A percentile compares a stretch with the other conserved stretches of the same genome.
Evolutionary conservation across 495 filamentous ascomycete genomes (phyloP).

Genomic region (Penicillium canariense): DNA sequence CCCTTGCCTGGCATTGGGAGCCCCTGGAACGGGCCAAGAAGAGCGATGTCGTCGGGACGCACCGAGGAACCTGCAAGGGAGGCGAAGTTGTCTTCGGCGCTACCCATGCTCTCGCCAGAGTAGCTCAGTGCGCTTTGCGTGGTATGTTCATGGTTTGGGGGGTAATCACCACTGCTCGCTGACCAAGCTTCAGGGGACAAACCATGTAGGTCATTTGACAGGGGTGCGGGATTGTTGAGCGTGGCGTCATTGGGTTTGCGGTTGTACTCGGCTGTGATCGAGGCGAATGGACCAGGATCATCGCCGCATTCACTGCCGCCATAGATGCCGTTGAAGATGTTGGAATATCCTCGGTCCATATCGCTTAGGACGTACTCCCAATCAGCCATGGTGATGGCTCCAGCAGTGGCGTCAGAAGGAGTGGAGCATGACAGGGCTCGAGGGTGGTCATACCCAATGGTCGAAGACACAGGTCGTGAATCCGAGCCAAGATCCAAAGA

Average conservation of each 20-base stretch:
- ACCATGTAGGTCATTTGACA: slow-evolving; percentile 31
- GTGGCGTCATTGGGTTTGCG: slow-evolving; percentile 28
- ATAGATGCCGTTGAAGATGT: slow-evolving; percentile 82
- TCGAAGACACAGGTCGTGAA: slow-evolving; percentile 8
- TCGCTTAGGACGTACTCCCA: slow-evolving; percentile 78
- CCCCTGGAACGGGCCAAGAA: slow-evolving; percentile 45
- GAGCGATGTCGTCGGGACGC: slow-evolving; percentile 28
- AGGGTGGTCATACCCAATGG: slow-evolving; percentile 30
- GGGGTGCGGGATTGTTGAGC: slow-evolving; percentile 11
- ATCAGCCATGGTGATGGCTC: slow-evolving; percentile 58
- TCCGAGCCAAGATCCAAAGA: slow-evolving; percentile 23
- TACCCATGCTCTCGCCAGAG: slow-evolving; percentile 72
- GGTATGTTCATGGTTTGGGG: slow-evolving; percentile 36
- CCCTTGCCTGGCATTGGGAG: slow-evolving; percentile 46
- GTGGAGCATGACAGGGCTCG: slow-evolving; percentile 33
- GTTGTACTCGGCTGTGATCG: slow-evolving; percentile 39
- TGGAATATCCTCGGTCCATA: slow-evolving; percentile 73
- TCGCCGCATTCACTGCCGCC: slow-evolving; percentile 61
- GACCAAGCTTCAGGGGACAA: slow-evolving; percentile 45
- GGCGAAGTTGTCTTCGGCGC: slow-evolving; percentile 39
- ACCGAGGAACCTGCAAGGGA: slow-evolving; percentile 22
- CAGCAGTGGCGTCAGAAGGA: slow-evolving; percentile 26
- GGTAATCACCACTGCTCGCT: slow-evolving; percentile 39
- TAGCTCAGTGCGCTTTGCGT: slow-evolving; percentile 71
- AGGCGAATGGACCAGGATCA: slow-evolving; percentile 44